Evolutionary conservation across 495 filamentous ascomycete genomes (phyloP).

Genomic region (Neurospora sublineolata): DNA sequence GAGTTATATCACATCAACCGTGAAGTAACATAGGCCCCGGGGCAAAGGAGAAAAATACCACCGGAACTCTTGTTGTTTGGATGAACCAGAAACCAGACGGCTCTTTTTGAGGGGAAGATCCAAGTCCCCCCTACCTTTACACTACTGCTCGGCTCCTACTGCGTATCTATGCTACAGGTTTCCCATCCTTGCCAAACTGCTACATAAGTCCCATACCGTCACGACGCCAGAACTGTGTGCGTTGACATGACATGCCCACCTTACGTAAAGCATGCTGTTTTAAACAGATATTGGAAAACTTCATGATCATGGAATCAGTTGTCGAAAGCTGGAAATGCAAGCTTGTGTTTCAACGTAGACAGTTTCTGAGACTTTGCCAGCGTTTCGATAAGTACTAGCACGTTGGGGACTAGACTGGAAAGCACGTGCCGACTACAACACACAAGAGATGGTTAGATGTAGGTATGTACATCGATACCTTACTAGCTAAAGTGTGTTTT

Average conservation of each 20-base stretch:
- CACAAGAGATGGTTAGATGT: neutral
- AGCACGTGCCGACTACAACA: neutral
- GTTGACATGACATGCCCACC: neutral
- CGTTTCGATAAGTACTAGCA: neutral
- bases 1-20: neutral
- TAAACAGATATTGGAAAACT: neutral
- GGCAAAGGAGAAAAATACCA: neutral
- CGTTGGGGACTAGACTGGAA: neutral
- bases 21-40: neutral
- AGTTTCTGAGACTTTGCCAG: neutral
- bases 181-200: neutral
- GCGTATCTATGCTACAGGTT: neutral
- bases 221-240: neutral
- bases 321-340: neutral
- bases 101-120: neutral
- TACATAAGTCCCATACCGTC: neutral
- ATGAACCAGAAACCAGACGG: neutral
- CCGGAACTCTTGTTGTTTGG: neutral
- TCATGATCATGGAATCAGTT: neutral
- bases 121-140: neutral
- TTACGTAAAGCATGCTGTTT: neutral
- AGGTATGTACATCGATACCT: neutral
- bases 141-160: neutral
- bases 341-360: neutral
- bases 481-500: neutral